Evolutionary conservation across 495 filamentous ascomycete genomes (phyloP).

Genomic region (Aspergillus campestris): DNA sequence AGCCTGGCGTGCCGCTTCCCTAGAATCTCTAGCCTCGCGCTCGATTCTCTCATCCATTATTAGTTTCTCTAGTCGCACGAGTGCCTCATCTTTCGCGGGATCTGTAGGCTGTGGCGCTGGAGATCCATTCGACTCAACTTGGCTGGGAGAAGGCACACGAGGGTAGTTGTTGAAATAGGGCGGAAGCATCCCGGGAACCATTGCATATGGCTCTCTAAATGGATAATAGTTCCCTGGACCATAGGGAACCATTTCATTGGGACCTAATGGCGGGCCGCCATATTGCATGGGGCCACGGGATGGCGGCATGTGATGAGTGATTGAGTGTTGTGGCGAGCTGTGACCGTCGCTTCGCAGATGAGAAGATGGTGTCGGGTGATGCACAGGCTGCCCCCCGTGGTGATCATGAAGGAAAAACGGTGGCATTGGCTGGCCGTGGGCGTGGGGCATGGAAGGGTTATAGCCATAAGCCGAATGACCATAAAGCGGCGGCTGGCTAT

Average conservation of each 20-base stretch:
- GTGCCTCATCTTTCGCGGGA: conserved; percentile 41
- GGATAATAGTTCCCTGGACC: conserved; percentile 33
- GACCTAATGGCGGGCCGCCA: conserved; percentile 21
- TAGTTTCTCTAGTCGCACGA: conserved; percentile 43
- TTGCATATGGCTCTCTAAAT: conserved; percentile 31
- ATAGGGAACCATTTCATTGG: conserved; percentile 46
- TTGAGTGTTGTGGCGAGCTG: conserved; percentile 19
- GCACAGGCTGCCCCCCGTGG: conserved; percentile 21
- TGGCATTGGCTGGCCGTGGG: conserved; percentile 25
- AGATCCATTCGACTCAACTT: conserved; percentile 18
- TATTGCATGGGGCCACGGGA: conserved; percentile 28
- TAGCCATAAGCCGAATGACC: conserved; percentile 32
- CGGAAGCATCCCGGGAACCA: conserved; percentile 35
- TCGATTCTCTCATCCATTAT: conserved; percentile 41
- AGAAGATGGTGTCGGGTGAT: conserved; percentile 15
- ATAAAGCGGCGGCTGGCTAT: conserved; percentile 25
- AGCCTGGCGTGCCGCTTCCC: conserved; percentile 34
- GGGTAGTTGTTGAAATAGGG: conserved; percentile 30
- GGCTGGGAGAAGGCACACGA: conserved; percentile 27
- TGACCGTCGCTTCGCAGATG: conserved; percentile 25
- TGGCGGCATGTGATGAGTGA: conserved; percentile 19
- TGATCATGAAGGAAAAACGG: conserved; percentile 31
- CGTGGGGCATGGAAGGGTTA: conserved; percentile 25
- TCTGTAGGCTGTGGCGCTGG: conserved; percentile 21
- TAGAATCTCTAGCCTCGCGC: conserved; percentile 33